Conservation (phyloP, 2,329 filamentous ascomycete species). For the Hymenoscyphus linearis region DNA sequence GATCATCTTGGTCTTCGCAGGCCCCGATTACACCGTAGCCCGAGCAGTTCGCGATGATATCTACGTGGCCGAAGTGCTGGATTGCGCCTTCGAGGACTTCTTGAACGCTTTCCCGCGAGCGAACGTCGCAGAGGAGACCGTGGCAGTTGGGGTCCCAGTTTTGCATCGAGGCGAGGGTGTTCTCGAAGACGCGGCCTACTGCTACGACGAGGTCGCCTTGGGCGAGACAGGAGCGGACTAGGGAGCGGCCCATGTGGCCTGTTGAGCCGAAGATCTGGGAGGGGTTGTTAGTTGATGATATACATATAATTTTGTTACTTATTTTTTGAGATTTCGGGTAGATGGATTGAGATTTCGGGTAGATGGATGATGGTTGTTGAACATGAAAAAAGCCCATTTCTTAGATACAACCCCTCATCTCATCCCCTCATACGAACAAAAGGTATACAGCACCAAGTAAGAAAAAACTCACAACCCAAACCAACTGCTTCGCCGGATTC, state of each 20-base stretch:
- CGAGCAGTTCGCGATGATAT: constrained; percentile 89
- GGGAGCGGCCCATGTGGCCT: constrained; percentile 91
- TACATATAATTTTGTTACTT: not conserved
- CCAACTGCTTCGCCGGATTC: constrained; percentile 66
- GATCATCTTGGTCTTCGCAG: constrained; percentile 94
- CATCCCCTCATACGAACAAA: not conserved
- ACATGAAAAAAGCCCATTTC: not conserved
- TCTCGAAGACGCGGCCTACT: constrained; percentile 78
- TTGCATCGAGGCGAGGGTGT: constrained; percentile 65
- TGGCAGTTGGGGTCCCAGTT: constrained; percentile 67
- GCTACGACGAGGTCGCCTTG: constrained; percentile 81
- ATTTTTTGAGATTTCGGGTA: not conserved
- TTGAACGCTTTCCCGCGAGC: constrained; percentile 71
- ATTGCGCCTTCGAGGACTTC: constrained; percentile 66
- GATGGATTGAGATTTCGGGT: not conserved
- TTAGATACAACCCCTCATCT: not conserved
- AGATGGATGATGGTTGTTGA: not conserved
- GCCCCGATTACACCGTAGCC: constrained; percentile 94
- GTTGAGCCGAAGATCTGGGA: constrained; percentile 83
- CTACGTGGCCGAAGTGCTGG: constrained; percentile 71
- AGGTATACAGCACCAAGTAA: not conserved
- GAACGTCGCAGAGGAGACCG: constrained; percentile 83
- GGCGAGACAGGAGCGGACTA: constrained; percentile 75
- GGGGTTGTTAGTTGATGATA: constrained; percentile 2
- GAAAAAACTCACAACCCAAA: constrained; percentile 70